Conservation (phyloP, 305 asterid genomes). For the Ruellia speciosa region DNA sequence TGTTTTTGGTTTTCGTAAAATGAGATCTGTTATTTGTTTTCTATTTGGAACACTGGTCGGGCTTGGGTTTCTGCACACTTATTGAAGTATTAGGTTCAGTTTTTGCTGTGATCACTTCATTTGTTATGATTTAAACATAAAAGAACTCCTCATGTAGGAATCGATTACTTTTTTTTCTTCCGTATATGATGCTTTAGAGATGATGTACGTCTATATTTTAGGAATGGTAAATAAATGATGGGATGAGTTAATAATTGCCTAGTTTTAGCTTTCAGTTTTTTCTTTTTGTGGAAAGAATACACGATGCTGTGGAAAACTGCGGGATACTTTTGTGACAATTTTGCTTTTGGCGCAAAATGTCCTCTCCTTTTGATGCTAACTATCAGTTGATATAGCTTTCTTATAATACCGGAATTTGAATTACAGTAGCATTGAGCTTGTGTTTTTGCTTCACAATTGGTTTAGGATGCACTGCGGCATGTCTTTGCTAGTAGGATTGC, state of each 20-base stretch:
- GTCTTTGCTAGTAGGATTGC: slow-evolving; percentile 82
- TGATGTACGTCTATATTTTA: not conserved
- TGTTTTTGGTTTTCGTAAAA: not conserved
- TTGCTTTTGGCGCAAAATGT: not conserved
- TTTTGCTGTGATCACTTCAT: not conserved
- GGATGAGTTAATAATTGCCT: not conserved
- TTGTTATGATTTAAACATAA: not conserved
- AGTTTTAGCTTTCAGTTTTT: not conserved
- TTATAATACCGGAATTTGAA: too few species aligned
- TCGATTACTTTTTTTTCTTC: not conserved
- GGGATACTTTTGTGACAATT: not conserved
- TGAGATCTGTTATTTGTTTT: not conserved
- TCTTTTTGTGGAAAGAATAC: not conserved
- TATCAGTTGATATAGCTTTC: not conserved
- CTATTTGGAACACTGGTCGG: not conserved
- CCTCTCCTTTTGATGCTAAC: not conserved
- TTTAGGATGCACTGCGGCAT: slow-evolving; percentile 85
- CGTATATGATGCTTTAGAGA: not conserved
- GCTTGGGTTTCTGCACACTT: not conserved
- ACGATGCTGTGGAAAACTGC: not conserved
- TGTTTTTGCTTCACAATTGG: slow-evolving; percentile 19
- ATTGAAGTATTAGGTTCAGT: not conserved
- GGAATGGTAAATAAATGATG: not conserved
- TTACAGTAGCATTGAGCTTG: not conserved
- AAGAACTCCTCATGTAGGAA: not conserved